Evolutionary conservation across 176 grass and related monocot genomes (phyloP).

Genomic region (Cymbopogon citratus): DNA sequence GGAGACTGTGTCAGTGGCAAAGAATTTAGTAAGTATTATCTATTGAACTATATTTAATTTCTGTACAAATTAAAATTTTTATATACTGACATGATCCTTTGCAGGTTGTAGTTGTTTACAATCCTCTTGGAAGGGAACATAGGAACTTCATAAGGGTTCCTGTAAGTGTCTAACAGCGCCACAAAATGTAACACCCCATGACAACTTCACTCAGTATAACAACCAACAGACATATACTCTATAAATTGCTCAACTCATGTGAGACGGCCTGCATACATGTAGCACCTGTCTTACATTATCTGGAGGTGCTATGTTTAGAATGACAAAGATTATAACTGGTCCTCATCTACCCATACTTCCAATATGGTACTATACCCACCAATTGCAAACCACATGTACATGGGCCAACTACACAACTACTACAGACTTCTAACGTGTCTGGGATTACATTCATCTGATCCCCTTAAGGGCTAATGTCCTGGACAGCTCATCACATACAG

Average conservation of each 20-base stretch:
- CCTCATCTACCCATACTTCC: too few relatives aligned
- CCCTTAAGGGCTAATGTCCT: too few relatives aligned
- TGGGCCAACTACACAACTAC: too few relatives aligned
- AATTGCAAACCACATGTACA: too few relatives aligned
- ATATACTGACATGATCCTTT: constrained; percentile 14
- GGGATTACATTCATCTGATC: too few relatives aligned
- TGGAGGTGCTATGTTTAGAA: background rate
- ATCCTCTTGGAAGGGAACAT: constrained; percentile 68
- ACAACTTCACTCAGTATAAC: background rate
- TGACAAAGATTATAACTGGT: too few relatives aligned
- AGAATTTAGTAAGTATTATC: constrained; percentile 59
- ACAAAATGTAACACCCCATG: background rate
- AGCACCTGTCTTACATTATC: background rate
- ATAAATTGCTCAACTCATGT: background rate
- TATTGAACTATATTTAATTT: constrained; percentile 1
- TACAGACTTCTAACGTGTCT: too few relatives aligned
- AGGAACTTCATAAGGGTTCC: constrained; percentile 64
- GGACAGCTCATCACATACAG: too few relatives aligned
- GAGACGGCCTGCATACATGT: background rate
- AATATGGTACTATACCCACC: too few relatives aligned
- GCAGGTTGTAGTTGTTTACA: constrained; percentile 66
- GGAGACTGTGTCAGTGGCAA: constrained; percentile 43
- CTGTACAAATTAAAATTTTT: background rate
- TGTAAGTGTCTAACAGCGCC: constrained; percentile 35
- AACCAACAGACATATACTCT: too few relatives aligned